These are phyloP conservation scores for Spergularia marina DNA, from an alignment of 148 eudicot species.

Conservation along the genomic window DNA sequence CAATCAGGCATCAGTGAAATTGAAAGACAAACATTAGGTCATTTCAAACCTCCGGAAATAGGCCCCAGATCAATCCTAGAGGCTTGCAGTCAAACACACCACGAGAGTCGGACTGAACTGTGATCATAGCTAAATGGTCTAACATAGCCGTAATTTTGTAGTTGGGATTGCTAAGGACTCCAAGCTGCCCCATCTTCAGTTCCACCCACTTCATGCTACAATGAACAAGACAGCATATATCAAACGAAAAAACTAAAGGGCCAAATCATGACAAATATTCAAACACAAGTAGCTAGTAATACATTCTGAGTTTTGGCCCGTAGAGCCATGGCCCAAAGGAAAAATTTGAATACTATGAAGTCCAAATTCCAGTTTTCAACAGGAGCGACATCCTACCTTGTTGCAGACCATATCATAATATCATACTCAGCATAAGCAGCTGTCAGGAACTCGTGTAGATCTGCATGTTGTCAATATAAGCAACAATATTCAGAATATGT, in stretches of 20 bases:
- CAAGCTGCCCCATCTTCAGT: slow-evolving; percentile 91
- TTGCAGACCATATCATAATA: slow-evolving; percentile 99
- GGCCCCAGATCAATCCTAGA: slow-evolving; percentile 88
- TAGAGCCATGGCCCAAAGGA: not conserved
- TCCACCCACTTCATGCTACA: slow-evolving; percentile 99
- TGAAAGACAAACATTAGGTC: not conserved
- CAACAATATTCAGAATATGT: not conserved
- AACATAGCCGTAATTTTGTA: slow-evolving; percentile 94
- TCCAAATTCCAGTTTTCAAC: not conserved
- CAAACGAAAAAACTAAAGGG: not conserved
- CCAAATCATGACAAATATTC: no score
- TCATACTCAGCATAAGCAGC: slow-evolving; percentile 98
- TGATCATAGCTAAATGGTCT: slow-evolving; percentile 95
- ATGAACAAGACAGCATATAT: not conserved
- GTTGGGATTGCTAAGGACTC: slow-evolving; percentile 79
- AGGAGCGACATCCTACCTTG: slow-evolving; percentile 47
- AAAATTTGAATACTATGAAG: not conserved
- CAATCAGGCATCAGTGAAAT: not conserved
- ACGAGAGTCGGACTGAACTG: slow-evolving; percentile 82
- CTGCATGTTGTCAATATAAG: slow-evolving; percentile 38
- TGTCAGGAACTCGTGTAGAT: slow-evolving; percentile 89
- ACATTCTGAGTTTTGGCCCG: not conserved
- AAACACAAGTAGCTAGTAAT: no score
- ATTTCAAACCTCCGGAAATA: slow-evolving; percentile 71
- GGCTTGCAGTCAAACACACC: slow-evolving; percentile 94